These are phyloP conservation scores for Adenanthera pavonina DNA, from an alignment of 306 rosid genomes.

Conservation along the genomic window DNA sequence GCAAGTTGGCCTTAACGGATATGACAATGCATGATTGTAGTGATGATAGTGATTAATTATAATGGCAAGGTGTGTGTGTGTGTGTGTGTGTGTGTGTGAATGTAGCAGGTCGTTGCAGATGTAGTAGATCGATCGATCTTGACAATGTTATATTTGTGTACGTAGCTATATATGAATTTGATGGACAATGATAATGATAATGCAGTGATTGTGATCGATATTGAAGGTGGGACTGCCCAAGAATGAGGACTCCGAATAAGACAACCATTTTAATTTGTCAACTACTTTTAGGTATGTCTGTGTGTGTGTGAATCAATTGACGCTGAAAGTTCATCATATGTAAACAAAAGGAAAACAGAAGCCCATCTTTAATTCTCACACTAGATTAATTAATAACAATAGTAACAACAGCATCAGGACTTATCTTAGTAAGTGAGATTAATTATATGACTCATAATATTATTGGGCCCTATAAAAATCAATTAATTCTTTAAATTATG, in stretches of 20 bases:
- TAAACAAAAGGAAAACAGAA: not conserved
- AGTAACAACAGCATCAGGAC: too few relatives aligned
- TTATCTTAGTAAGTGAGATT: too few relatives aligned
- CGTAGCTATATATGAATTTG: not conserved
- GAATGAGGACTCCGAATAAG: not conserved
- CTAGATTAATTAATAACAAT: not conserved
- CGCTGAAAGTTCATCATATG: not conserved
- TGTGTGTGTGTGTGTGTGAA: too few relatives aligned
- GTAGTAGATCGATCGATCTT: not conserved
- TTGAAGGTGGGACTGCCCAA: constrained; percentile 25
- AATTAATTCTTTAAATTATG: too few relatives aligned
- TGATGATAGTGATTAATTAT: constrained; percentile 2
- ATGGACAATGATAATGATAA: not conserved
- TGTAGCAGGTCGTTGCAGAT: not conserved
- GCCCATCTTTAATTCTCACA: not conserved
- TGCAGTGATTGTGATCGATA: constrained; percentile 14
- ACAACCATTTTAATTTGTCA: constrained; percentile 10
- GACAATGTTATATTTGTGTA: not conserved
- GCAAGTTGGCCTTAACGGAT: not conserved
- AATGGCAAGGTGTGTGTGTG: not conserved
- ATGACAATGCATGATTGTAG: not conserved
- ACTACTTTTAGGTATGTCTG: not conserved
- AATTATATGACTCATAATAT: too few relatives aligned
- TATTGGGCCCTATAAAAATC: too few relatives aligned
- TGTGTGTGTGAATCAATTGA: not conserved